Evolutionary conservation across 1,284 basidiomycete genomes (phyloP), one percentile per base, ranked within the genome.

Genomic region (Xerocomus nothofagi): DNA sequence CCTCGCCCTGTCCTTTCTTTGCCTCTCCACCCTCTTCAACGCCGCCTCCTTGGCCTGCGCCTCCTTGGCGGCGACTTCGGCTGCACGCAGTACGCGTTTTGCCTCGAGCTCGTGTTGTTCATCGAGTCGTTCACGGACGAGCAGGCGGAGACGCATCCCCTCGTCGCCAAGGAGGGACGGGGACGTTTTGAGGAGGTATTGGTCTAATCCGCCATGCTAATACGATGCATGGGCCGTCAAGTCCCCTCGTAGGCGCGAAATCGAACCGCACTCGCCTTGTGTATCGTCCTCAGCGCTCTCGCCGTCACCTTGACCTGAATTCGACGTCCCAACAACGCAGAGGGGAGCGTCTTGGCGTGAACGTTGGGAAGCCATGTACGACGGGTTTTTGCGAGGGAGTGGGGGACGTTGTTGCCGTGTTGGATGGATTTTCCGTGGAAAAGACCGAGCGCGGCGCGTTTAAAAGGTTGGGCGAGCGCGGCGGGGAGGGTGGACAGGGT

Each of bases 301-400:
- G 87, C 81, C 0, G 89, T 87, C 43, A 93, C 70, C 61, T 88
- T 89, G 21, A 92, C 69, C 49, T 75, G 74, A 5, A 93, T 57
- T 39, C 72, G 72, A 45, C 76, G 66, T 26, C 77, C 79, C 36
- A 93, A 67, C 2, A 81, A 68, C 15, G 88, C 85, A 8, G 87
- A 91, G 56, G 72, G 78, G 39, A 93, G 59, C 3, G 81, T 79
- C 66, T 91, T 91, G 50, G 73, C 73, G 57, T 92, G 89, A 17
- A 91, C 76, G 70, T 97, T 97, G 21, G 93, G 91, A 23, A 91
- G 73, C 93, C 93, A 97, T 38, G 83, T 81, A 38, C 93, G 76
- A 43, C 90, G 85, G n/a, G 94, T 95, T 73, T 95, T 95, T 68
- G 88, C 81, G 66, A 90, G 85, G 20, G 93, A 96, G 70, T 91